Percentiles rank a stretch among this genome's conserved stretches.
These are phyloP conservation scores for Debaryomyces prosopidis DNA, from an alignment of 805 yeast species.

Conservation along the genomic window DNA sequence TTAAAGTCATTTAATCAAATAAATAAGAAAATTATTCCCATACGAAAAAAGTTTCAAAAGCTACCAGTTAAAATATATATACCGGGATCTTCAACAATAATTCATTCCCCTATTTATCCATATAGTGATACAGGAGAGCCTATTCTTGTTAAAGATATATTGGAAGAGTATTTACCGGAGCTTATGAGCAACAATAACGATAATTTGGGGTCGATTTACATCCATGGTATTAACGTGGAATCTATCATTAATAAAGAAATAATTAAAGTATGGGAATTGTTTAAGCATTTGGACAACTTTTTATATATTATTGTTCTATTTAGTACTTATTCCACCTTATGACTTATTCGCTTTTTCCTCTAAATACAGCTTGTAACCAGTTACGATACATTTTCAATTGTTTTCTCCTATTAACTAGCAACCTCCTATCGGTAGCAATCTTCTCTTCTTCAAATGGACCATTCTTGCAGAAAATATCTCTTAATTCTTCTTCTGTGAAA, in stretches of 20 bases:
- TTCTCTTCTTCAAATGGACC: slow-evolving; percentile 63
- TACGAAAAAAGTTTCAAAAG: slow-evolving; percentile 22
- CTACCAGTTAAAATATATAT: slow-evolving; percentile 53
- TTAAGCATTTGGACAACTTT: slow-evolving; percentile 38
- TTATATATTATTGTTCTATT: slow-evolving; percentile 28
- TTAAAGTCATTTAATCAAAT: slow-evolving; percentile 22
- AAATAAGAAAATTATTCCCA: slow-evolving; percentile 27
- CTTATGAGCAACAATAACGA: slow-evolving; percentile 5
- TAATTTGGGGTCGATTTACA: slow-evolving; percentile 13
- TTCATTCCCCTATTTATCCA: slow-evolving; percentile 26
- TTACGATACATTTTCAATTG: slow-evolving; percentile 93
- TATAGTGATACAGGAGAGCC: slow-evolving; percentile 5
- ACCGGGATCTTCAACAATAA: slow-evolving; percentile 35
- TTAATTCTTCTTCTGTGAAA: slow-evolving; percentile 90
- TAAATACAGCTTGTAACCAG: slow-evolving; percentile 94
- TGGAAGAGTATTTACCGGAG: slow-evolving; percentile 13
- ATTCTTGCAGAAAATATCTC: slow-evolving; percentile 56
- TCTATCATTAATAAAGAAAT: slow-evolving; percentile 14
- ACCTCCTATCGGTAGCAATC: slow-evolving; percentile 87
- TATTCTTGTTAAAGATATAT: slow-evolving; percentile 2
- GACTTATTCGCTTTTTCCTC: slow-evolving; percentile 14
- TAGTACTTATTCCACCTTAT: not conserved
- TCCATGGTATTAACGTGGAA: slow-evolving; percentile 33
- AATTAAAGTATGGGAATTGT: slow-evolving; percentile 31
- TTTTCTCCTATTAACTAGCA: slow-evolving; percentile 88